Evolutionary conservation across 805 yeast species (phyloP), one percentile per base, ranked within the genome.

Genomic region (Yamadazyma olivae): DNA sequence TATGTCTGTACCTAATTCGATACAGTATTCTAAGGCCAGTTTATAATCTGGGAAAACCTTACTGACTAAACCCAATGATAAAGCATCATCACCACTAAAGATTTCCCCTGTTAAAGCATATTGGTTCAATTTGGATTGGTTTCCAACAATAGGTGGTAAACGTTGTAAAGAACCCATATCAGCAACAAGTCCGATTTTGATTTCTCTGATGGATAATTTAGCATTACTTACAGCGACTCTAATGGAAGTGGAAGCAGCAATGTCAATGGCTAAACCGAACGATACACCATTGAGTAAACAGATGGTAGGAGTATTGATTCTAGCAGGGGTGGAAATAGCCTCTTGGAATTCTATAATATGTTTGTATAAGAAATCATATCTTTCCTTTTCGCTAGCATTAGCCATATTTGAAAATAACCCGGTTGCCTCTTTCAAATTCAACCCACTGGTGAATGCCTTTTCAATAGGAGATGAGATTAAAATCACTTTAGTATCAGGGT

Each of bases 141-240:
- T 81, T 28, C 70, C 71, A 14, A 72, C 71, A 1, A 79, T 38
- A 14, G 52, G 50, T 4, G 86, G 81, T 39, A 83, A 50, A 51
- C 91, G 67, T 57, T 84, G 90, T 39, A 84, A 63, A 1, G 85
- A 71, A 4, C 95, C 95, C 50, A 84, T 81, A 53, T 85, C 93
- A 1, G 93, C 89, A 25, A 85, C 74, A 52, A 85, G 68, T 3
- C 91, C 93, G 36, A 84, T 67, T 43, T 78, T 75, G 41, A 83
- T 77, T 58, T 84, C 95, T 38, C 82, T 74, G 38, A 85, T 74
- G 27, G 83, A 70, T 44, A 82, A 67, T 26, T 51, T 58, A 10
- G 75, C 70, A 44, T 74, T 82, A 20, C 60, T 59, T 3, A 79
- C 60, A 8, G 78, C 77, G 9, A 79, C 54, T 34, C 90, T 70